phyloP scores from a whole-genome alignment of 768 basidiomycete genomes.

The Tylopilus sp. region DNA sequence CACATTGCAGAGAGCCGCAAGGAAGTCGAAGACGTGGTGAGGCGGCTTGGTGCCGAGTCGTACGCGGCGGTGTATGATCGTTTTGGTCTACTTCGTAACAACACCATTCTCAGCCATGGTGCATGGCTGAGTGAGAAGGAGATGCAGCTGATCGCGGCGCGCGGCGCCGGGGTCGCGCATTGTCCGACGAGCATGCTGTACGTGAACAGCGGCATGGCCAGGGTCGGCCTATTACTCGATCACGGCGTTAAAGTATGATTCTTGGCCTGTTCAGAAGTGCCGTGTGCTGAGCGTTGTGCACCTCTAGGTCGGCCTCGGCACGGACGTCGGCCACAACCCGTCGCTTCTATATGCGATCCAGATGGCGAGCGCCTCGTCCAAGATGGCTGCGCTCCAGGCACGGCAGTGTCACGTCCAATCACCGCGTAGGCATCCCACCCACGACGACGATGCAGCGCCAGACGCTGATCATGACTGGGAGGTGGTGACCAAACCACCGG shows the following conservation, averaged over 20 bases:
- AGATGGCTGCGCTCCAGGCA: conserved; percentile 56
- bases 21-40: conserved; percentile 62
- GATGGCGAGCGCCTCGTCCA: conserved; percentile 74
- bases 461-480: background rate
- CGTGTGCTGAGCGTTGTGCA: background rate
- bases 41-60: conserved; percentile 61
- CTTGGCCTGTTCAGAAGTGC: background rate
- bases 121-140: conserved; percentile 74
- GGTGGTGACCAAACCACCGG: background rate
- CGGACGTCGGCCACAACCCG: conserved; percentile 76
- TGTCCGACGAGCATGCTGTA: conserved; percentile 95
- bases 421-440: background rate
- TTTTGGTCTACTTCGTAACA: conserved; percentile 64
- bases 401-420: background rate
- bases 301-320: conserved; percentile 80
- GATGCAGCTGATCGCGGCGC: conserved; percentile 58
- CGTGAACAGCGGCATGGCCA: conserved; percentile 77
- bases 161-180: conserved; percentile 77
- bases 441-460: background rate
- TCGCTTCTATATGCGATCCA: conserved; percentile 77
- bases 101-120: conserved; percentile 85
- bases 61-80: conserved; percentile 82
- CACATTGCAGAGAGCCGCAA: conserved; percentile 81
- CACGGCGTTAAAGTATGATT: conserved; percentile 70
- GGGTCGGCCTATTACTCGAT: conserved; percentile 74